Evolutionary conservation across 768 basidiomycete species (phyloP).

Genomic region (Tylopilus balloui): DNA sequence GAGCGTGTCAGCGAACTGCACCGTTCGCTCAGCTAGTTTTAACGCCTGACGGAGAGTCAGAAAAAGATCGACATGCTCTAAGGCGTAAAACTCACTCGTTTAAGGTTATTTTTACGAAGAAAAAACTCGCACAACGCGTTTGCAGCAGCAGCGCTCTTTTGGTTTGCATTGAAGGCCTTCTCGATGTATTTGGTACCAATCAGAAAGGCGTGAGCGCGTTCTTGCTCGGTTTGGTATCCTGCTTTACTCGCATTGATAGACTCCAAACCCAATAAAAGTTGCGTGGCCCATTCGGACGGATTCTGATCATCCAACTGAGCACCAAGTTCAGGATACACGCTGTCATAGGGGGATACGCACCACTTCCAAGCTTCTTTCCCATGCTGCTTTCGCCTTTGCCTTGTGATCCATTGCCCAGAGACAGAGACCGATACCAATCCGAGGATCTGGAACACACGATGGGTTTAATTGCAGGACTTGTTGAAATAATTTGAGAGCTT

Average conservation of each 20-base stretch:
- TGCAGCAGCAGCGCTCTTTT: constrained; percentile 75
- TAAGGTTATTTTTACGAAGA: constrained; percentile 61
- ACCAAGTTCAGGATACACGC: background rate
- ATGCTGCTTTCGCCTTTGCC: constrained; percentile 77
- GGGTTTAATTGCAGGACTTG: constrained; percentile 76
- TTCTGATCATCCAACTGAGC: constrained; percentile 44
- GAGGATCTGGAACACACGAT: constrained; percentile 81
- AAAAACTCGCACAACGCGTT: constrained; percentile 81
- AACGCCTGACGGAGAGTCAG: constrained; percentile 50
- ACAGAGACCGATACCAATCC: constrained; percentile 93
- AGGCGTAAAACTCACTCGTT: constrained; percentile 44
- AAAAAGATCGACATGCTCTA: background rate
- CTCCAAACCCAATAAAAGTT: constrained; percentile 80
- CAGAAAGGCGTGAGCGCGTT: constrained; percentile 57
- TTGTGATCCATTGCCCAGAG: constrained; percentile 87
- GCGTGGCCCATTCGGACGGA: constrained; percentile 71
- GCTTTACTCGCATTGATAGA: constrained; percentile 83
- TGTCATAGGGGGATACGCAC: constrained; percentile 42
- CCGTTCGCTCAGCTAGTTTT: constrained; percentile 90
- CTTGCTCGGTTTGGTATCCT: constrained; percentile 55
- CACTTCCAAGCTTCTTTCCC: constrained; percentile 84
- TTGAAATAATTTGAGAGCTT: constrained; percentile 84
- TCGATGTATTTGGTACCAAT: constrained; percentile 68
- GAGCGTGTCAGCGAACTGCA: constrained; percentile 90
- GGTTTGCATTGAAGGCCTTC: constrained; percentile 70